phyloP scores from a whole-genome alignment of 306 rosid genomes.

The Gleditsia sinensis region DNA sequence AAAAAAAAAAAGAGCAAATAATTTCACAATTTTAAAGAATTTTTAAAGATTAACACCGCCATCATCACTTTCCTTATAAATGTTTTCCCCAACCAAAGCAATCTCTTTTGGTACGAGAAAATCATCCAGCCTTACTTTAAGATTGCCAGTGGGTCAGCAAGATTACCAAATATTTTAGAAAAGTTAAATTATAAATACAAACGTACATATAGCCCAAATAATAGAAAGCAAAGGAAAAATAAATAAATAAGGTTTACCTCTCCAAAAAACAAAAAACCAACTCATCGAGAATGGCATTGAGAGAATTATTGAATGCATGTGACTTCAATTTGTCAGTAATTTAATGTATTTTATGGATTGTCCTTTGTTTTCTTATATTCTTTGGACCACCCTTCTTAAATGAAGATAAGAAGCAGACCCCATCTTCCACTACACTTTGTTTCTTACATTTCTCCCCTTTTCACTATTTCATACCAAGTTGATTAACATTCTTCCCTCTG shows the following conservation, averaged over 20 bases:
- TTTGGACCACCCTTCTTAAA: neutral
- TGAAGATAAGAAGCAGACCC: constrained; percentile 14
- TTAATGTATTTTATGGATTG: neutral
- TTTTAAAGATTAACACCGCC: too few species aligned
- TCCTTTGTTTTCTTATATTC: neutral
- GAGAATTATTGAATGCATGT: neutral
- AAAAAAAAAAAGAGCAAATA: too few species aligned
- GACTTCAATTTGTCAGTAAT: constrained; percentile 2
- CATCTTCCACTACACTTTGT: constrained; percentile 30
- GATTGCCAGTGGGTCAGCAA: too few species aligned
- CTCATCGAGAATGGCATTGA: neutral
- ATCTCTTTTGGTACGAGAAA: too few species aligned
- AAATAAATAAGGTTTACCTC: neutral
- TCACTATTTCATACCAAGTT: constrained; percentile 1
- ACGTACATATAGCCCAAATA: too few species aligned
- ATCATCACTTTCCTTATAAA: too few species aligned
- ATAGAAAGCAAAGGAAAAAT: too few species aligned
- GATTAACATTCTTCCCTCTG: neutral
- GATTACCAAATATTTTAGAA: too few species aligned
- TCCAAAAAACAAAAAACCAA: too few species aligned
- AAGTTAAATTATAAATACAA: neutral
- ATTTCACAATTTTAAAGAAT: too few species aligned
- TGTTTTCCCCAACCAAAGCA: too few species aligned
- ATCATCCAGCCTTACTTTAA: too few species aligned
- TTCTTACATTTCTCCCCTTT: neutral